Evolutionary conservation across 2,329 filamentous ascomycete species (phyloP).

Genomic region (Rhynchosporium graminicola): DNA sequence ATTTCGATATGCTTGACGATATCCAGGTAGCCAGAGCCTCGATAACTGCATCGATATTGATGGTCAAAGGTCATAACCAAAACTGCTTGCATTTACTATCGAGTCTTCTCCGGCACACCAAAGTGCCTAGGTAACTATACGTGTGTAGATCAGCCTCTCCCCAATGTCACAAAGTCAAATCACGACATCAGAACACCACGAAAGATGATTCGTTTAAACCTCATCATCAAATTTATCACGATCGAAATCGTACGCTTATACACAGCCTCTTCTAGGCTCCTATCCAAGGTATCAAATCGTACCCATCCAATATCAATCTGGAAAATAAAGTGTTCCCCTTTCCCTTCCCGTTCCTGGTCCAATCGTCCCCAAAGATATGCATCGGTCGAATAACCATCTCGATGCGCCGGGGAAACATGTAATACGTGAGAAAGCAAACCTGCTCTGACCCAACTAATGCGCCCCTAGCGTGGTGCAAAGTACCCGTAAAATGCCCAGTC

Average conservation of each 20-base stretch:
- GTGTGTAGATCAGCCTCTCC: no score
- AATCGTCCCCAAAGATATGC: slow-evolving; percentile 1
- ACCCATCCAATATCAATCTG: slow-evolving; percentile 33
- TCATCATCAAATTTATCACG: slow-evolving; percentile 21
- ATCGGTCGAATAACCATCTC: slow-evolving; percentile 12
- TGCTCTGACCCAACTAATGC: neutral
- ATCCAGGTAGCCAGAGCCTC: no score
- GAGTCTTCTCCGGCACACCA: no score
- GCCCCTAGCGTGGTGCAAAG: slow-evolving; percentile 8
- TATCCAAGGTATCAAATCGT: slow-evolving; percentile 38
- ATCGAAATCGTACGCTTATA: slow-evolving; percentile 22
- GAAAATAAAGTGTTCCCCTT: slow-evolving; percentile 14
- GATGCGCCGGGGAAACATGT: slow-evolving; percentile 23
- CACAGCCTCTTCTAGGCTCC: slow-evolving; percentile 29
- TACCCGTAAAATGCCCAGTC: slow-evolving; percentile 11
- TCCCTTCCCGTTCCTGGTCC: slow-evolving; percentile 2
- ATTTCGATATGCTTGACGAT: no score
- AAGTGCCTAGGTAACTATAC: no score
- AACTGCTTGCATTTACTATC: no score
- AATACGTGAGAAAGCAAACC: neutral
- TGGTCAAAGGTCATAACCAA: no score
- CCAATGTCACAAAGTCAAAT: neutral
- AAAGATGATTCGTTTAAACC: neutral
- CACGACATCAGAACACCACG: neutral
- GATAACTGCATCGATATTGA: no score